Evolutionary conservation across 257 asterid species (phyloP), one percentile per base, ranked within the genome.

Genomic region (Dorcoceras hygrometricum): DNA sequence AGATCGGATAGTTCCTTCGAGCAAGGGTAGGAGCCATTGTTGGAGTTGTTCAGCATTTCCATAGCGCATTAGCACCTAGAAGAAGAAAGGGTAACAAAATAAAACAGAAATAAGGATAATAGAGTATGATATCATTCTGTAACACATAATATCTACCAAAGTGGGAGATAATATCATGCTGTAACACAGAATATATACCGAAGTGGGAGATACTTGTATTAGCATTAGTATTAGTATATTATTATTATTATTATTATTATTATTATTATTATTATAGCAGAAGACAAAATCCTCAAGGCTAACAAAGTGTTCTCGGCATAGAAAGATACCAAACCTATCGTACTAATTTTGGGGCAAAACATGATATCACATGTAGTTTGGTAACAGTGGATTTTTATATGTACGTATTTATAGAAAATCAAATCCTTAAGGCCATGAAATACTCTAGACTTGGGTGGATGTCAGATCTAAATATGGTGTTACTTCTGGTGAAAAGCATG

Each of bases 21-120:
- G 97, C 83, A 93, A 82, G 14, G 99, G 97, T 66, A 90, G 82
- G 24, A 90, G 95, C 97, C 97, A 93, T 63, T 81, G 75, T 24
- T 68, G 83, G 62, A 93, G 72, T 82, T 93, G 99, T 73, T 83
- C 92, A 59, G 81, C 91, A 65, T 81, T 79, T 22, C 99, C 99
- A 67, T 93, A 93, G 19, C 97, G 95, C 88, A 93, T 82, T 61
- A 93, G 76, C 12, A 93, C 99, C 97, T 90, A 75, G 23, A 65
- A 59, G 59, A 72, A 66, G 50, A 20, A 68, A 57, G 56, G 22
- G 66, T 12, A 24, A 22, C 23, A 32, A 34, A 23, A 56, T 24
- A 59, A 26, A 62, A 43, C 46, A 31, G 12, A 11, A 62, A 55
- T 50, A 46, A 36, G 19, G 54, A 56, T 18, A 59, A 54, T 66